These are phyloP conservation scores for Thelonectria blattea DNA, from an alignment of 2,329 filamentous ascomycete genomes.

Conservation along the genomic window DNA sequence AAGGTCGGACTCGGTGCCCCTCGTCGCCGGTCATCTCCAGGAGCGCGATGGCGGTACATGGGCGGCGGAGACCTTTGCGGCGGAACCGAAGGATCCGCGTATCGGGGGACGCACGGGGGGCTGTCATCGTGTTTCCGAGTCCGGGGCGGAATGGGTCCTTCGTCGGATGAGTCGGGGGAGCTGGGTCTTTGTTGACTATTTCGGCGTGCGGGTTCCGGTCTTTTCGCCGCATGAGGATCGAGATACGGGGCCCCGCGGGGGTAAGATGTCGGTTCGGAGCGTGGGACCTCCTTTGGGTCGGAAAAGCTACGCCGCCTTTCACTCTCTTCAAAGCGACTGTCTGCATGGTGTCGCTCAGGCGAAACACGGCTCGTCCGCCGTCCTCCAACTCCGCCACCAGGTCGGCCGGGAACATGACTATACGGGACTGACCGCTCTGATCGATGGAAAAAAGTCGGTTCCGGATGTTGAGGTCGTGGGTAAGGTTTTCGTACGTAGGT, in stretches of 20 bases:
- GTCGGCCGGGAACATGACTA: constrained; percentile 49
- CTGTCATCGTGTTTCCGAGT: constrained; percentile 34
- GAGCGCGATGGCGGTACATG: constrained; percentile 41
- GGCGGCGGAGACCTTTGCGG: constrained; percentile 39
- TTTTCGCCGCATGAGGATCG: constrained; percentile 41
- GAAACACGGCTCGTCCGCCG: constrained; percentile 42
- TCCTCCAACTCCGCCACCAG: constrained; percentile 28
- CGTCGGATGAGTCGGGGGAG: constrained; percentile 51
- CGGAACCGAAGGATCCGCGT: constrained; percentile 9
- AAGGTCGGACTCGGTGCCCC: constrained; percentile 48
- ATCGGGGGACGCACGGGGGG: constrained; percentile 30
- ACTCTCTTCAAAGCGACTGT: constrained; percentile 49
- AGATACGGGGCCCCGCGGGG: constrained; percentile 42
- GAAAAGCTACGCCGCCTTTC: constrained; percentile 57
- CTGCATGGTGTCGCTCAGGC: constrained; percentile 44
- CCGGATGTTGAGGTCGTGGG: constrained; percentile 39
- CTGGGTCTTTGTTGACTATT: constrained; percentile 57
- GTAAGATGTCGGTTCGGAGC: constrained; percentile 39
- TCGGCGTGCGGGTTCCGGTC: constrained; percentile 46
- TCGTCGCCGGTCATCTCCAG: constrained; percentile 47
- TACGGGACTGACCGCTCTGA: constrained; percentile 47
- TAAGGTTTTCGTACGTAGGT: constrained; percentile 43
- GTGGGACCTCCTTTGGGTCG: constrained; percentile 51
- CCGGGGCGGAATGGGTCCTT: constrained; percentile 43
- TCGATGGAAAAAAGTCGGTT: constrained; percentile 43